Evolutionary conservation across 495 filamentous ascomycete species (phyloP), one percentile per base, ranked within the genome.

Genomic region (Cetradonia linearis): DNA sequence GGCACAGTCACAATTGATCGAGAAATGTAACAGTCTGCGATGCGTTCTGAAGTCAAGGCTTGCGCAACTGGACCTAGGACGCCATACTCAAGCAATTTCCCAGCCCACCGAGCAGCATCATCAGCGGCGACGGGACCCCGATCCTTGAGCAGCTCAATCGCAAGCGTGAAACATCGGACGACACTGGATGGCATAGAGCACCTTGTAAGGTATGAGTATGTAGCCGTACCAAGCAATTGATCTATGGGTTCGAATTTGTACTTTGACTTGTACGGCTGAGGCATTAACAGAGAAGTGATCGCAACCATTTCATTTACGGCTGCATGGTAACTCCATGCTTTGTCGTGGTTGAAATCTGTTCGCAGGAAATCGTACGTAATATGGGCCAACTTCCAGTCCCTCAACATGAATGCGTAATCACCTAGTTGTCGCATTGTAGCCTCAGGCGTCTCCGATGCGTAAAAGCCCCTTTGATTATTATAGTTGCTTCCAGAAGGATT

Each of bases 281-380:
- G 84, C 65, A 83, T 84, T 28, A 98, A 73, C 37, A 98, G 81
- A 37, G 86, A 81, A 62, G 84, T 87, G 4, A 96, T 77, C 14
- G 88, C 93, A 5, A 85, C 81, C 91, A 97, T 96, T 73, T 98
- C 93, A 70, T 91, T 86, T 16, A 88, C 86, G 1, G 87, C 90
- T 0, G 94, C 93, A 69, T 96, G 89, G 64, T 96, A 90, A 65
- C 79, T 86, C 93, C 94, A 97, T 1, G 93, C 93, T 71, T 96
- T 96, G 70, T 97, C 92, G 68, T 91, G 92, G 60, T 82, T 84
- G 67, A 89, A 97, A 67, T 98, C 93, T 9, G 84, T 78, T 36
- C 88, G 81, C 4, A 98, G 77, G 18, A 97, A 77, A 23, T 97
- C 93, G 70, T 96, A 98, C 0, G 86, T 91, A 10, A 83, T 87